phyloP scores from a whole-genome alignment of 2,329 filamentous ascomycete species.

The Myotisia sp. region DNA sequence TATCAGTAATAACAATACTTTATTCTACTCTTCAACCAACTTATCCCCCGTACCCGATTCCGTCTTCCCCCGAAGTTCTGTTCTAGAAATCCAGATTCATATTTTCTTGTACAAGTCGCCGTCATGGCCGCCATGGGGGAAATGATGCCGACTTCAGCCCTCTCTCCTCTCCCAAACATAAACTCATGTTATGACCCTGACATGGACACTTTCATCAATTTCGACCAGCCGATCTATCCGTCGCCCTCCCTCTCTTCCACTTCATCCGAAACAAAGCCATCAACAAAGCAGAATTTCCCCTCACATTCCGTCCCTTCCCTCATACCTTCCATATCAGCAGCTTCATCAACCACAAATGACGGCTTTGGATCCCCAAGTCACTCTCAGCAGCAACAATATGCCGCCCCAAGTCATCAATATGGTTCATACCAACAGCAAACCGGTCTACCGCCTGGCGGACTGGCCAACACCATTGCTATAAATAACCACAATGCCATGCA shows the following conservation, averaged over 20 bases:
- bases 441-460: conserved; percentile 70
- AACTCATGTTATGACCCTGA: conserved; percentile 30
- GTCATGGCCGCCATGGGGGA: conserved; percentile 12
- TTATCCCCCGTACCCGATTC: no score
- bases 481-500: conserved; percentile 43
- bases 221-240: conserved; percentile 31
- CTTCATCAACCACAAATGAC: conserved; percentile 21
- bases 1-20: no score
- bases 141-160: conserved; percentile 16
- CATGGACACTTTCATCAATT: conserved; percentile 34
- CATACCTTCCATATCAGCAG: conserved; percentile 24
- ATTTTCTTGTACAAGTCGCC: conserved; percentile 2
- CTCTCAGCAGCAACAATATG: conserved; percentile 35
- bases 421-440: conserved; percentile 92
- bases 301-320: no score
- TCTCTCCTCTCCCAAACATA: conserved; percentile 19
- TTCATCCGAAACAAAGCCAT: conserved; percentile 7
- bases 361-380: conserved; percentile 34
- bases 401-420: conserved; percentile 85
- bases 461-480: conserved; percentile 65
- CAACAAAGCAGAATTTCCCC: conserved; percentile 12
- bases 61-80: not conserved
- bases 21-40: no score
- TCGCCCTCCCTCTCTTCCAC: conserved; percentile 15
- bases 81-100: not conserved